phyloP scores from a whole-genome alignment of 495 filamentous ascomycete species.

The Chaetomidium leptoderma region DNA sequence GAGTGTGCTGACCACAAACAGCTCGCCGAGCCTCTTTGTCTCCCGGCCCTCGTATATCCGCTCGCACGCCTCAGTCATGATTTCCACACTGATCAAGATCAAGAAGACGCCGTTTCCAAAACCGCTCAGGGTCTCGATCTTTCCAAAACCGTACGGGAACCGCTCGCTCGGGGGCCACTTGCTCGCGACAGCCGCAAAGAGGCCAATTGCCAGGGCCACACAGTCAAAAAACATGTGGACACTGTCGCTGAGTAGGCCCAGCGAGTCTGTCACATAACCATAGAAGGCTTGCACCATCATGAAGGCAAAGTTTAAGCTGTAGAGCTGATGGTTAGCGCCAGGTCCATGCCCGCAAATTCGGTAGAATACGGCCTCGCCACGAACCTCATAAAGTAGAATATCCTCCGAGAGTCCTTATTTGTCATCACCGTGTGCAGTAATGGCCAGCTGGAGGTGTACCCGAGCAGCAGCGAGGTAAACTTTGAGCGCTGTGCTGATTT shows the following conservation, averaged over 20 bases:
- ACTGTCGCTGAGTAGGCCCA: conserved; percentile 91
- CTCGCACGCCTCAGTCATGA: conserved; percentile 91
- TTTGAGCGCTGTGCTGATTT: conserved; percentile 45
- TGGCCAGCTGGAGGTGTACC: conserved; percentile 62
- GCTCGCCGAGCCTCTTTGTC: conserved; percentile 77
- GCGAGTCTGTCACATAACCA: conserved; percentile 84
- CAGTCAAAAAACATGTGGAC: conserved; percentile 99
- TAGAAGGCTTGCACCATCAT: conserved; percentile 95
- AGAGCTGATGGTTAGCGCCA: conserved; percentile 18
- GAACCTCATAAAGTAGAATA: conserved; percentile 84
- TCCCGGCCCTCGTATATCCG: conserved; percentile 73
- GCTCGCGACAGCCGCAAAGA: conserved; percentile 93
- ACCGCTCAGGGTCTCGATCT: conserved; percentile 92
- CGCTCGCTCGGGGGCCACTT: conserved; percentile 87
- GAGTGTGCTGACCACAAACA: conserved; percentile 79
- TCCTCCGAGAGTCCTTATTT: conserved; percentile 90
- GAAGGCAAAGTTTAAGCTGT: conserved; percentile 85
- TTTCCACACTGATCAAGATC: conserved; percentile 93
- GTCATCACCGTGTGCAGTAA: conserved; percentile 78
- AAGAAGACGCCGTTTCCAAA: conserved; percentile 97
- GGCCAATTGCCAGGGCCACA: conserved; percentile 81
- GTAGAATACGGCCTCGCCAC: background rate
- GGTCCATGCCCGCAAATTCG: background rate
- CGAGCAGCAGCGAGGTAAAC: conserved; percentile 63
- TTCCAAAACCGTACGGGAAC: conserved; percentile 94